phyloP scores from a whole-genome alignment of 2,329 filamentous ascomycete genomes.

The Gaeumannomyces sp. region DNA sequence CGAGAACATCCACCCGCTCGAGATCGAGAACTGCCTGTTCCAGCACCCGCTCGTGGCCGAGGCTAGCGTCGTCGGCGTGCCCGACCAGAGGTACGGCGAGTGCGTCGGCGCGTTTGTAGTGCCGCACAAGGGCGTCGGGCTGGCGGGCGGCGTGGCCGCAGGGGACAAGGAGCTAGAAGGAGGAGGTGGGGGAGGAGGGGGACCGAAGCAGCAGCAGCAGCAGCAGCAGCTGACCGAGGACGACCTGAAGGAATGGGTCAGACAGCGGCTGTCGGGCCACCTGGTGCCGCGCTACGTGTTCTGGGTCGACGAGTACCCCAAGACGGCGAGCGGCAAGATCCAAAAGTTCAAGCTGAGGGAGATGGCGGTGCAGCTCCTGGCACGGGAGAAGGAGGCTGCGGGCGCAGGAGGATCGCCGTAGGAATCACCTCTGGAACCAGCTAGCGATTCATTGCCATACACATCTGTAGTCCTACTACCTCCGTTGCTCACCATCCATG shows the following conservation, averaged over 20 bases:
- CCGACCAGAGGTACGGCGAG: conserved; percentile 79
- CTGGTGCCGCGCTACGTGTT: conserved; percentile 89
- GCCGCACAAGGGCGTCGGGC: conserved; percentile 32
- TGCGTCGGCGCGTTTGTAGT: conserved; percentile 80
- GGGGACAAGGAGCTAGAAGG: conserved; percentile 20
- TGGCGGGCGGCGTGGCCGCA: conserved; percentile 18
- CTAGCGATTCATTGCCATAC: too few relatives aligned
- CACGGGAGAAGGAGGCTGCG: not conserved
- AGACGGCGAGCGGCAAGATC: conserved; percentile 95
- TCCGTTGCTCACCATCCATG: too few relatives aligned
- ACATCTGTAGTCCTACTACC: too few relatives aligned
- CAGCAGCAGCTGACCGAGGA: conserved; percentile 39
- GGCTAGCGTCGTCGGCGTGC: conserved; percentile 76
- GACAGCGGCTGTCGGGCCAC: conserved; percentile 60
- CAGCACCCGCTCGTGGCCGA: conserved; percentile 65
- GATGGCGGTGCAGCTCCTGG: conserved; percentile 31
- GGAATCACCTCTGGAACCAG: too few relatives aligned
- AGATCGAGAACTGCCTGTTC: conserved; percentile 84
- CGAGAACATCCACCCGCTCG: conserved; percentile 92
- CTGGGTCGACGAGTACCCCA: conserved; percentile 78
- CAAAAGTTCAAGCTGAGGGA: conserved; percentile 86
- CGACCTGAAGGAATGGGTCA: conserved; percentile 66
- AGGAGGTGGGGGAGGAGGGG: conserved; percentile 14
- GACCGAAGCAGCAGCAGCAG: too few relatives aligned
- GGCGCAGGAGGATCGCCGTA: not conserved